A percentile compares a stretch with the other conserved stretches of the same genome.
Conservation (phyloP, 2,329 filamentous ascomycete genomes). For the Coniochaeta ligniaria region DNA sequence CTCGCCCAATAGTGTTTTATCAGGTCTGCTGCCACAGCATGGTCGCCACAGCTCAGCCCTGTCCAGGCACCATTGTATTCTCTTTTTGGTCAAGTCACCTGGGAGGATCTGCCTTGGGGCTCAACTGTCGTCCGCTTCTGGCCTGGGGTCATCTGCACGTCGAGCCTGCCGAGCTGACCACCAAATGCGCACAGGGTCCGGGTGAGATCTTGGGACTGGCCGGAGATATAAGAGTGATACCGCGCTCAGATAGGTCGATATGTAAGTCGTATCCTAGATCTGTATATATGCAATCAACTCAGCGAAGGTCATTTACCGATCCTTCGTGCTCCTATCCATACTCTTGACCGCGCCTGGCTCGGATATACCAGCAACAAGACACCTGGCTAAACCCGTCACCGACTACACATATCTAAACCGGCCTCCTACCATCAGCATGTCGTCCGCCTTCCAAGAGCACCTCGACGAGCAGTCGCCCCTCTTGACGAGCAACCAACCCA, state of each 20-base stretch:
- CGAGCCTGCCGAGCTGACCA: not conserved
- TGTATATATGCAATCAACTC: not conserved
- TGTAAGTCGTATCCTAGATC: not conserved
- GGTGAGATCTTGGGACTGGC: not conserved
- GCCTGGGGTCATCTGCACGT: not conserved
- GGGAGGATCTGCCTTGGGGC: not conserved
- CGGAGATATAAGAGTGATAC: not conserved
- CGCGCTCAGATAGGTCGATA: not conserved
- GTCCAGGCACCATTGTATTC: not conserved
- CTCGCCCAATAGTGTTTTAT: not conserved
- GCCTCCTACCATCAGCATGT: not conserved
- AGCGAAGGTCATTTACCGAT: not conserved
- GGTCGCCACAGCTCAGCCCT: not conserved
- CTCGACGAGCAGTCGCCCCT: constrained; percentile 9
- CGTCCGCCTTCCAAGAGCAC: not conserved
- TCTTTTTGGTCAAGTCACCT: not conserved
- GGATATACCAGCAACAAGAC: not conserved
- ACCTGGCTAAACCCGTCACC: not conserved
- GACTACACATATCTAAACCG: not conserved
- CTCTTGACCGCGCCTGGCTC: not conserved
- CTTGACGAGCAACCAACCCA: not conserved
- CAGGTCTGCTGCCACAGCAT: not conserved
- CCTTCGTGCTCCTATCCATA: not conserved
- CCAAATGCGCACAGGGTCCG: not conserved
- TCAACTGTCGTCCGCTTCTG: not conserved